Base-by-base conservation (phyloP, 2,329 filamentous ascomycete species). In the Nigrospora oryzae region DNA sequence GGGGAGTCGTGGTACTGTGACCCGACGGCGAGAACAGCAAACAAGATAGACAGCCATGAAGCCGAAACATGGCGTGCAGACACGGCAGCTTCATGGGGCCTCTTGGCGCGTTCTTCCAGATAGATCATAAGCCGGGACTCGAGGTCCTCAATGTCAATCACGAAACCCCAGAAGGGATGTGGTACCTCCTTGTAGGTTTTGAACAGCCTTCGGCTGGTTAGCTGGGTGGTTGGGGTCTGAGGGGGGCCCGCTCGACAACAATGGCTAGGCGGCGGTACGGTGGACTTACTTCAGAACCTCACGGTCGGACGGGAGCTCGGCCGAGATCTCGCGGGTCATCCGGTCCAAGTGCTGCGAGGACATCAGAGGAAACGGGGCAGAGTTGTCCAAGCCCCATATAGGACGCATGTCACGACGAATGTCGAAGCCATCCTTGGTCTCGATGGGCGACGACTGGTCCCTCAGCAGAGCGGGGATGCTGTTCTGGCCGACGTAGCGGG, bases 101-200 rank as follows among this genome's bases (percentile, higher is more conserved):
- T 77, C 47, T 77, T 74, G 5, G 77, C 77, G 39, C 80, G 70
- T 46, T 83, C 79, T 52, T 83, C 80, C 1, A 84, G 66, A 50
- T 84, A 83, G 17, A 79, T 68, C 70, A 83, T 82, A 39, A 84
- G 66, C 49, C 74, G 77, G 5, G 77, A 74, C 53, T 84, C 80
- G 28, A 84, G 72, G 43, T 82, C 79, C 45, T 82, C 77, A 44
- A 84, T 78, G 51, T 83, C 79, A 46, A 82, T 73, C 15, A 84
- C 75, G 41, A 84, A 80, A 2, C 79, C 79, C 80, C 80, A 84
- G 52, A 84, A 84, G 2, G 78, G 78, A 40, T 84, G 80, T 2
- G 80, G 75, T 19, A 81, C 79, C 55, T 83, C 78, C 58, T 83
- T 83, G 63, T 83, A 84, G 2, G 79, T 77, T 38, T 77, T 73